A percentile compares a stretch with the other conserved stretches of the same genome.
phyloP scores from a whole-genome alignment of 495 filamentous ascomycete species.

The Sporormia fimetaria region DNA sequence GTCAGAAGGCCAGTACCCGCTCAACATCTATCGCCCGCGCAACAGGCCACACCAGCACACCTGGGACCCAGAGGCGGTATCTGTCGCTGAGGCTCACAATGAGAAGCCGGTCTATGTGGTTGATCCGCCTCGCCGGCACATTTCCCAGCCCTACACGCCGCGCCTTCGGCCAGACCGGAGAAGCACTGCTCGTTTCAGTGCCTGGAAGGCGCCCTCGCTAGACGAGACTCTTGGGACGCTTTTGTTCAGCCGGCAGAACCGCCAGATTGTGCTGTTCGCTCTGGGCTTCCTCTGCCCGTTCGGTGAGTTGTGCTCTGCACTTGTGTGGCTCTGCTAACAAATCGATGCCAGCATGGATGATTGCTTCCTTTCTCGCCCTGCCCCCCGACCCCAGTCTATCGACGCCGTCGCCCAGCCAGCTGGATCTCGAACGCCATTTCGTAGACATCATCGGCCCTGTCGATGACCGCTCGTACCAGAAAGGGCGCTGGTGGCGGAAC shows the following conservation, averaged over 20 bases:
- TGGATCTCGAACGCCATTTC: slow-evolving; percentile 28
- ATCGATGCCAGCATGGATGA: slow-evolving; percentile 60
- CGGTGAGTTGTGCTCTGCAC: no score
- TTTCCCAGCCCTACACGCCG: slow-evolving; percentile 50
- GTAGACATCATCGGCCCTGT: slow-evolving; percentile 24
- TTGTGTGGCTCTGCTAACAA: no score
- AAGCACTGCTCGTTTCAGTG: slow-evolving; percentile 33
- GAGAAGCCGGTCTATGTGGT: slow-evolving; percentile 22
- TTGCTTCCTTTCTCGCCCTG: slow-evolving; percentile 71
- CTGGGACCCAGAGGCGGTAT: slow-evolving; percentile 18
- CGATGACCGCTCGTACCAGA: slow-evolving; percentile 48
- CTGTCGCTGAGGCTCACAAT: slow-evolving; percentile 7
- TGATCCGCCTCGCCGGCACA: slow-evolving; percentile 8
- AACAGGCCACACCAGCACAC: slow-evolving; percentile 24
- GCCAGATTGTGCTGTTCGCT: slow-evolving; percentile 79
- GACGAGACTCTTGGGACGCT: slow-evolving; percentile 50
- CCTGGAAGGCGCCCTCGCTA: slow-evolving; percentile 55
- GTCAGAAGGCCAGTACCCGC: slow-evolving; percentile 29
- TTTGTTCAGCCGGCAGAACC: slow-evolving; percentile 55
- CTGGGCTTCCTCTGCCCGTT: slow-evolving; percentile 79
- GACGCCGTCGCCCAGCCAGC: slow-evolving; percentile 16
- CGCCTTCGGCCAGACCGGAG: slow-evolving; percentile 57
- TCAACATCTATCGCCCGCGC: slow-evolving; percentile 33
- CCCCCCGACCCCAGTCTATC: slow-evolving; percentile 36
- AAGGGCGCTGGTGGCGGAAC: slow-evolving; percentile 84